Base-by-base conservation (phyloP, 1,284 basidiomycete species). In the Filobasidium uniguttulatum region DNA sequence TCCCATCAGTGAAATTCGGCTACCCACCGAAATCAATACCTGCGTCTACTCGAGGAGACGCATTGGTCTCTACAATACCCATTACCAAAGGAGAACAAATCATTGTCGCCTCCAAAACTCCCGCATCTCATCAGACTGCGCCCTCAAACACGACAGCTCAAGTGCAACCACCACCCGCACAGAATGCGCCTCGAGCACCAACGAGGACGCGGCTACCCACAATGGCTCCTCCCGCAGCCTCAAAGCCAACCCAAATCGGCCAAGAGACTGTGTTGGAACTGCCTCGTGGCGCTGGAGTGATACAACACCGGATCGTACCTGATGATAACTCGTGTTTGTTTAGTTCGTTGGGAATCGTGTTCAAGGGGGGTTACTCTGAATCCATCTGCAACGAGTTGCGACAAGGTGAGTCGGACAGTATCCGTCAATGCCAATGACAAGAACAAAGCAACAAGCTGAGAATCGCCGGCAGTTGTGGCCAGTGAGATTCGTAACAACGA, bases 271-370 rank as follows among this genome's bases (percentile, higher is more conserved):
- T 56, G 25, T 58, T 67, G 6, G 47, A 56, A 26, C 33, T 67
- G 30, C 68, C 65, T 26, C 63, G 69, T 34, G 73, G 75, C 5
- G 78, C 79, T 12, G 80, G 77, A 48, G 72, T 72, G 57, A 79
- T 85, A 14, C 68, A 73, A 38, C 57, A 66, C n/a, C 55, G 87
- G 77, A 74, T 88, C 49, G 85, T 91, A 8, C 88, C 87, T 12
- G 88, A 93, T 61, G 87, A 91, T 68, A 94, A 93, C 59, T 85
- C 86, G 3, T 96, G 90, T 66, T 72, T 96, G 31, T 96, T 94
- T 70, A 83, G 82, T 4, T 81, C 87, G 2, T 72, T 88, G 30
- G 85, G 83, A 4, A 72, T 93, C 36, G 73, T 91, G 3, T 87
- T 94, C 59, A 80, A 83, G 62, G 86, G 89, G 58, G 78, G 79